phyloP scores from a whole-genome alignment of 306 rosid species.

The Heteromeles arbutifolia region DNA sequence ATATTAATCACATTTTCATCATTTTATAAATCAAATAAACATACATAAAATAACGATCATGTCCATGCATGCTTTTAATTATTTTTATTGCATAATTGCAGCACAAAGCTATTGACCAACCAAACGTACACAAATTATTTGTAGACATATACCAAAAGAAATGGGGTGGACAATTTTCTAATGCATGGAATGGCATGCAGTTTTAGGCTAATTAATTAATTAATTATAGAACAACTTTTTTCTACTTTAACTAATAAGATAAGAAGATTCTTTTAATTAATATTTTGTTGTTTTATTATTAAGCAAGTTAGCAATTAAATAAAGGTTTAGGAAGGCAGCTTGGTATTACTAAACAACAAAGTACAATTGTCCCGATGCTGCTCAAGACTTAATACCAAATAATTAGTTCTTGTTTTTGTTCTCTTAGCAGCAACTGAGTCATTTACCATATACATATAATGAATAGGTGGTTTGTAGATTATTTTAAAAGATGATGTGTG shows the following conservation, averaged over 20 bases:
- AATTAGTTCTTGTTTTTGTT: background rate
- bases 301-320: background rate
- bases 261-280: constrained; percentile 5
- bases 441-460: background rate
- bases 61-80: background rate
- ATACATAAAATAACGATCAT: background rate
- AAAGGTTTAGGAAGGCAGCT: background rate
- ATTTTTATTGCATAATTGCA: background rate
- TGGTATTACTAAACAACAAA: background rate
- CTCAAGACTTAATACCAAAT: background rate
- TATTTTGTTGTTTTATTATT: background rate
- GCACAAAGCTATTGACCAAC: background rate
- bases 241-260: background rate
- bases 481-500: background rate
- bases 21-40: background rate
- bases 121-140: background rate
- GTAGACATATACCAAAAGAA: background rate
- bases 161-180: background rate
- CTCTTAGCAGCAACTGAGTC: background rate
- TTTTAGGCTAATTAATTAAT: background rate
- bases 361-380: constrained; percentile 12
- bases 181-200: background rate
- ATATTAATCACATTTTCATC: background rate
- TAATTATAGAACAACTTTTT: background rate
- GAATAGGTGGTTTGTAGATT: background rate